Evolutionary conservation across 192 early-diverging fungal genomes (phyloP).

Genomic region (Coemansia asiatica): DNA sequence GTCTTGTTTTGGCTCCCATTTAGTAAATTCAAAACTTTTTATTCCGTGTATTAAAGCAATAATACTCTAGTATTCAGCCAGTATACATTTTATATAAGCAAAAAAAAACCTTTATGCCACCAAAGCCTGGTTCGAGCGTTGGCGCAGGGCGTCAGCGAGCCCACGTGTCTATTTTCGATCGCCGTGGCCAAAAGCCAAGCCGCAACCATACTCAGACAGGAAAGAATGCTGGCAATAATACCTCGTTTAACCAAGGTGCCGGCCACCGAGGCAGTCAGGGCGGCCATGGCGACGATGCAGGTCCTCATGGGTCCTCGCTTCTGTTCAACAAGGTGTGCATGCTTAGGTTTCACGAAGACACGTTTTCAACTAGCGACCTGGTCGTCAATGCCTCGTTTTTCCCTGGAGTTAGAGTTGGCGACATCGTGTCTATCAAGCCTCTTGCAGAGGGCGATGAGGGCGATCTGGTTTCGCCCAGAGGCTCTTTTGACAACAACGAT

Average conservation of each 20-base stretch:
- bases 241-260: background rate
- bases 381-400: slow-evolving; percentile 51
- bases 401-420: slow-evolving; percentile 47
- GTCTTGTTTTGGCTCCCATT: background rate
- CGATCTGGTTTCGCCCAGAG: slow-evolving; percentile 25
- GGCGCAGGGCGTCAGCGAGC: slow-evolving; percentile 7
- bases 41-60: too few species aligned
- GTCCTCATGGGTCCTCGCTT: slow-evolving; percentile 4
- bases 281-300: slow-evolving; percentile 27
- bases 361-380: slow-evolving; percentile 38
- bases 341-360: slow-evolving; percentile 45
- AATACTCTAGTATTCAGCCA: background rate
- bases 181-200: slow-evolving; percentile 28
- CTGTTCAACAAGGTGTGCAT: slow-evolving; percentile 46
- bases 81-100: background rate
- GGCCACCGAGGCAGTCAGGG: slow-evolving; percentile 9
- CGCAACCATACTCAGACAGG: slow-evolving; percentile 27
- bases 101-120: slow-evolving; percentile 17
- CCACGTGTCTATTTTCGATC: slow-evolving; percentile 47
- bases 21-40: background rate
- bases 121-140: slow-evolving; percentile 2
- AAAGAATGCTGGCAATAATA: slow-evolving; percentile 12
- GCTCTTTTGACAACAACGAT: slow-evolving; percentile 30
- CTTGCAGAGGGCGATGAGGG: slow-evolving; percentile 21
- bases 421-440: slow-evolving; percentile 46